Percentiles rank a stretch among this genome's conserved stretches.
Evolutionary conservation across 305 asterid species (phyloP).

Genomic region (Fraxinus greggii): DNA sequence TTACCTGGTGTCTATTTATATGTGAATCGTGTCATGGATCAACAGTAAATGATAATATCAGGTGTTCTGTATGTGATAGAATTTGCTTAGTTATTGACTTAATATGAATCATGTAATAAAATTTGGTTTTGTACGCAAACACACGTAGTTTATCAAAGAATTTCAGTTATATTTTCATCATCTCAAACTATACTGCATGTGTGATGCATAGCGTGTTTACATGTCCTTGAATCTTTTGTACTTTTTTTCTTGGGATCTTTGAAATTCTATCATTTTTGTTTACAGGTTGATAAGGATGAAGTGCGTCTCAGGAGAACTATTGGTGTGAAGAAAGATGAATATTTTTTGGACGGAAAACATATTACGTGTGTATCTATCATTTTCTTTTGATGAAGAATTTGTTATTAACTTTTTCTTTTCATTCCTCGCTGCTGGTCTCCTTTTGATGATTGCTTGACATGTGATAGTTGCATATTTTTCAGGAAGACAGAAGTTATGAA

Average conservation of each 20-base stretch:
- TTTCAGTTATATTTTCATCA: constrained; percentile 10
- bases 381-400: constrained; percentile 4
- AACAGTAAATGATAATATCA: neutral
- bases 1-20: neutral
- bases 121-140: neutral
- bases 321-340: constrained; percentile 93
- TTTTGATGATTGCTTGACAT: constrained; percentile 23
- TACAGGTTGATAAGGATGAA: constrained; percentile 95
- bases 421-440: constrained; percentile 6
- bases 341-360: constrained; percentile 97
- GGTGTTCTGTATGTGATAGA: neutral
- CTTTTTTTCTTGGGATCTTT: constrained; percentile 11
- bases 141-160: constrained; percentile 1
- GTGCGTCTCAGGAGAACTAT: constrained; percentile 96
- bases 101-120: neutral
- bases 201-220: constrained; percentile 6
- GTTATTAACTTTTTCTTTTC: neutral
- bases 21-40: neutral
- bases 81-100: constrained; percentile 10
- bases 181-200: neutral
- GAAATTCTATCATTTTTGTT: constrained; percentile 20
- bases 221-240: constrained; percentile 8
- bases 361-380: constrained; percentile 66
- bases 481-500: constrained; percentile 99
- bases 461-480: constrained; percentile 35